Conservation (phyloP, 2,329 filamentous ascomycete genomes). For the Penicillium capsulatum region DNA sequence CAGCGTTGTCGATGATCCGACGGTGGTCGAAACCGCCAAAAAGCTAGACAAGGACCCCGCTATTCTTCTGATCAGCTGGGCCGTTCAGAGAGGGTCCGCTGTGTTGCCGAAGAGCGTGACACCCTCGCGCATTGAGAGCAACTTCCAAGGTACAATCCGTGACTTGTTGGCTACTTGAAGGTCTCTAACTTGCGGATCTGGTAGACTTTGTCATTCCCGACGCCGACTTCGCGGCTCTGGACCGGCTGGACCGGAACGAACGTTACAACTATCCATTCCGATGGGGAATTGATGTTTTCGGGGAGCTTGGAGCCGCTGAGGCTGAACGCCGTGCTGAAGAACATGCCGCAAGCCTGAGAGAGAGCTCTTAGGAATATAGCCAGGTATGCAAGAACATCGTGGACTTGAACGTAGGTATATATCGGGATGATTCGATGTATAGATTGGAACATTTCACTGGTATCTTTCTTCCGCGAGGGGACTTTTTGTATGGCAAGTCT, state of each 20-base stretch:
- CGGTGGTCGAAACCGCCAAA: conserved; percentile 59
- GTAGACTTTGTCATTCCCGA: conserved; percentile 34
- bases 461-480: too few relatives aligned
- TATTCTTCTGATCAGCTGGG: conserved; percentile 54
- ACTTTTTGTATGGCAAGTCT: too few relatives aligned
- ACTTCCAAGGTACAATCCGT: conserved; percentile 47
- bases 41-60: conserved; percentile 57
- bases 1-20: conserved; percentile 58
- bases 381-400: too few relatives aligned
- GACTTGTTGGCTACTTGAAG: too few relatives aligned
- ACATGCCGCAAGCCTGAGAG: conserved; percentile 24
- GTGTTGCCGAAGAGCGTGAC: conserved; percentile 56
- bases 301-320: conserved; percentile 33
- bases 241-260: conserved; percentile 35
- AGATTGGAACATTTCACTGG: too few relatives aligned
- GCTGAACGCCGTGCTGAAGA: conserved; percentile 29
- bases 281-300: conserved; percentile 40
- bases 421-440: not conserved
- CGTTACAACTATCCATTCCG: conserved; percentile 38
- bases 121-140: conserved; percentile 48
- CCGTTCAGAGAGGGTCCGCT: conserved; percentile 51
- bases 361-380: not conserved
- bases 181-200: not conserved
- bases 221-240: conserved; percentile 31
- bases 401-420: not conserved